These are phyloP conservation scores for Aspergillus fischeri DNA, from an alignment of 2,329 filamentous ascomycete genomes.

Conservation along the genomic window DNA sequence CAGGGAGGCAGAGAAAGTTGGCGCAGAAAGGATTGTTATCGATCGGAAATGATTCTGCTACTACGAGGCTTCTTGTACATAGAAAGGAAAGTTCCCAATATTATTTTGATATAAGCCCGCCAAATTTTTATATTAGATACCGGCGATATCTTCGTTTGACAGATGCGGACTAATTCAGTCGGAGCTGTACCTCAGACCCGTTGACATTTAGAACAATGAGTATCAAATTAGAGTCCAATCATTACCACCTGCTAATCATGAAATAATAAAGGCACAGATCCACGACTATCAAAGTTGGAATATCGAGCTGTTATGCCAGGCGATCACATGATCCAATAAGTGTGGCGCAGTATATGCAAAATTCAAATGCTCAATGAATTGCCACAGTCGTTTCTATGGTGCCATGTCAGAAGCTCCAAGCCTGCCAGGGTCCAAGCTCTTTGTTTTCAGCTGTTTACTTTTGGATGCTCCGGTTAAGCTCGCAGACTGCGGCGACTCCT, in stretches of 20 bases:
- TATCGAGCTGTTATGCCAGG: background rate
- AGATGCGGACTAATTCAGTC: background rate
- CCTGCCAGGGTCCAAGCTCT: background rate
- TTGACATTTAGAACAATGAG: too few relatives aligned
- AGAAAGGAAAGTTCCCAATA: background rate
- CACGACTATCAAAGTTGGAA: background rate
- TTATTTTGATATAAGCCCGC: background rate
- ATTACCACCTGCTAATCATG: background rate
- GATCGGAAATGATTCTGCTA: background rate
- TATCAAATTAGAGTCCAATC: background rate
- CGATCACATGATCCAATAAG: background rate
- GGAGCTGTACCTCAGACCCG: background rate
- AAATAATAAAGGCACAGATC: background rate
- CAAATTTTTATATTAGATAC: background rate
- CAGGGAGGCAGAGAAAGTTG: slow-evolving; percentile 45
- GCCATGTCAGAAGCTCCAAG: slow-evolving; percentile 10
- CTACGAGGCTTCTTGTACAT: background rate
- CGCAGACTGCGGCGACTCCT: background rate
- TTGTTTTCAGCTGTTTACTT: slow-evolving; percentile 14
- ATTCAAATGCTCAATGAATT: background rate
- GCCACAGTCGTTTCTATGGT: slow-evolving; percentile 9
- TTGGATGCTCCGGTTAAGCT: slow-evolving; percentile 10
- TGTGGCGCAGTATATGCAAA: slow-evolving; percentile 17
- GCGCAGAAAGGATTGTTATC: slow-evolving; percentile 10
- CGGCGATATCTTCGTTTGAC: background rate